A percentile compares a stretch with the other conserved stretches of the same genome.
phyloP scores from a whole-genome alignment of 176 grass and related monocot genomes.

The Poa pratensis region DNA sequence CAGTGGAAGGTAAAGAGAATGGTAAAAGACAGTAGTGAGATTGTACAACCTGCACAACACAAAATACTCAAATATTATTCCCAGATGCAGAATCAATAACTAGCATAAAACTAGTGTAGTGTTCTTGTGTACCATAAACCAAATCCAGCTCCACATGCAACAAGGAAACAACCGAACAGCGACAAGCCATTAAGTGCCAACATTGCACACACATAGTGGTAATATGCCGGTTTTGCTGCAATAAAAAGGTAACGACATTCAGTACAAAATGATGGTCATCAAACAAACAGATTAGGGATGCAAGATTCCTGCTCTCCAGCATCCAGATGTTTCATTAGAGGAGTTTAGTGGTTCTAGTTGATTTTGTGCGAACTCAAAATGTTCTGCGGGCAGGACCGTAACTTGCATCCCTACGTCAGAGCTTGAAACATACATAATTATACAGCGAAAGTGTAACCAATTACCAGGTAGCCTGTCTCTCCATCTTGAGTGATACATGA shows the following conservation, averaged over 20 bases:
- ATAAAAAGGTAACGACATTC: slow-evolving; percentile 14
- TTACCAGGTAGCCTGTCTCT: slow-evolving; percentile 95
- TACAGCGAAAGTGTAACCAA: neutral
- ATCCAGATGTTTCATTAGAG: neutral
- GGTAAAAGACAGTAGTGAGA: slow-evolving; percentile 80
- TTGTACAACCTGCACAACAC: slow-evolving; percentile 76
- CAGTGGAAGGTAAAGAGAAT: slow-evolving; percentile 97
- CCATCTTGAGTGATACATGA: slow-evolving; percentile 97
- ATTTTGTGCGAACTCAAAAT: neutral
- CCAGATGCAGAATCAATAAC: slow-evolving; percentile 28
- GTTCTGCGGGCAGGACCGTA: neutral
- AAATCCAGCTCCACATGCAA: slow-evolving; percentile 81
- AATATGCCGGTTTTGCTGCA: slow-evolving; percentile 96
- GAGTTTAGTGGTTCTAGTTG: slow-evolving; percentile 2
- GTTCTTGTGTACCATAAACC: slow-evolving; percentile 74
- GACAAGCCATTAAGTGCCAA: slow-evolving; percentile 76
- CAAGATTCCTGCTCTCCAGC: neutral
- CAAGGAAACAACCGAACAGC: slow-evolving; percentile 80
- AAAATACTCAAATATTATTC: slow-evolving; percentile 31
- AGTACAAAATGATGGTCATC: slow-evolving; percentile 28
- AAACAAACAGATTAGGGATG: neutral
- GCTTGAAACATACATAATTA: slow-evolving; percentile 35
- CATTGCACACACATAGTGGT: slow-evolving; percentile 92
- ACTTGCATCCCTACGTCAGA: neutral
- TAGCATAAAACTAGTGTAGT: slow-evolving; percentile 33